Evolutionary conservation across 305 asterid species (phyloP).

Genomic region (Fraxinus albicans): DNA sequence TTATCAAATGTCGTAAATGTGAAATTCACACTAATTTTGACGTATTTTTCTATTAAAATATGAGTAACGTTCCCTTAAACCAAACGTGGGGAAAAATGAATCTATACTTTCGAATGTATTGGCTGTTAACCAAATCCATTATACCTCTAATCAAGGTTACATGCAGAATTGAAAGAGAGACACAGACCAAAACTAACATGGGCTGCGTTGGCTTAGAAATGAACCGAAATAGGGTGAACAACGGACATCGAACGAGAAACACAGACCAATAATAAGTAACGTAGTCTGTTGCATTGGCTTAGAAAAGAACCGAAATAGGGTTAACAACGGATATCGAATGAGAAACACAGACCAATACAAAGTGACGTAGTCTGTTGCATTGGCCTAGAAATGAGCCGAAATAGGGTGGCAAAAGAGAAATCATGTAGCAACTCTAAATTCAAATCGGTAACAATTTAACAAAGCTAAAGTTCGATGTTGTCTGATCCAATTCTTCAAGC

Average conservation of each 20-base stretch:
- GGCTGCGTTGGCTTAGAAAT: no score
- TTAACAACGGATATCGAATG: no score
- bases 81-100: neutral
- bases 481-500: neutral
- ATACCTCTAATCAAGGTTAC: neutral
- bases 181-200: no score
- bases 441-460: neutral
- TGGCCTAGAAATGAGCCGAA: neutral
- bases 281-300: no score
- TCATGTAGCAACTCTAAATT: neutral
- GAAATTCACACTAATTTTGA: neutral
- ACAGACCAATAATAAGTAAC: no score
- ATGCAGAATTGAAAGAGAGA: neutral
- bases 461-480: no score
- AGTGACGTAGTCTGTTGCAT: no score
- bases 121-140: neutral
- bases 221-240: no score
- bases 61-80: neutral
- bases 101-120: neutral
- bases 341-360: neutral
- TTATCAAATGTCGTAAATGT: neutral
- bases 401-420: neutral
- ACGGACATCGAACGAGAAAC: no score
- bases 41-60: no score
- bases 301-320: no score